Percentiles rank a stretch among this genome's conserved stretches.
phyloP scores from a whole-genome alignment of 2,329 filamentous ascomycete species.

The Neofusicoccum cordaticola region DNA sequence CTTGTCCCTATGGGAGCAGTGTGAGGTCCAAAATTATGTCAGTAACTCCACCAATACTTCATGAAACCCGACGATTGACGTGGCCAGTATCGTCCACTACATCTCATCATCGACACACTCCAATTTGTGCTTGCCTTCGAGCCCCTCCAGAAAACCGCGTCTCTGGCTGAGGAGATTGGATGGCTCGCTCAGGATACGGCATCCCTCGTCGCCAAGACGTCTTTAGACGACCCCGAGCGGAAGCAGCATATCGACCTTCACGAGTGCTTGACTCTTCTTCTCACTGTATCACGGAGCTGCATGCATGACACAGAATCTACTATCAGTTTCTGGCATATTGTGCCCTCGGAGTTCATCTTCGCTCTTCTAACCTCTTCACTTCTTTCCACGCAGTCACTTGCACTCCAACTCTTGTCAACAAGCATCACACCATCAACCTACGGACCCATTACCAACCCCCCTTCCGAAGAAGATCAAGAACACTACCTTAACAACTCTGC shows the following conservation, averaged over 20 bases:
- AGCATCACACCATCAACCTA: constrained; percentile 64
- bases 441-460: constrained; percentile 57
- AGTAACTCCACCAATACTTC: constrained; percentile 11
- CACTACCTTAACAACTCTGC: constrained; percentile 27
- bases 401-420: constrained; percentile 64
- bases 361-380: constrained; percentile 45
- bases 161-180: constrained; percentile 57
- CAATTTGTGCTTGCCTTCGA: constrained; percentile 63
- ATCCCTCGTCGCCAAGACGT: background rate
- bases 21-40: constrained; percentile 57
- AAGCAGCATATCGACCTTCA: constrained; percentile 62
- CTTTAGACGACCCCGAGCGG: constrained; percentile 23
- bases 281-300: constrained; percentile 61
- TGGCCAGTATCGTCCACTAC: constrained; percentile 58
- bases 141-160: constrained; percentile 56
- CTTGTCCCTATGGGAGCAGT: constrained; percentile 66
- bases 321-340: constrained; percentile 59
- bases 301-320: constrained; percentile 38
- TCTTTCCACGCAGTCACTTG: constrained; percentile 63
- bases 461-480: no score
- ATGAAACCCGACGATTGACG: background rate
- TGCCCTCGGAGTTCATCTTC: background rate
- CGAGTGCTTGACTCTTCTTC: constrained; percentile 64
- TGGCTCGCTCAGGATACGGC: constrained; percentile 37
- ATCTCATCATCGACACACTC: constrained; percentile 63